These are phyloP conservation scores for Mucor irregularis DNA, from an alignment of 371 early-diverging fungal species.

Conservation along the genomic window DNA sequence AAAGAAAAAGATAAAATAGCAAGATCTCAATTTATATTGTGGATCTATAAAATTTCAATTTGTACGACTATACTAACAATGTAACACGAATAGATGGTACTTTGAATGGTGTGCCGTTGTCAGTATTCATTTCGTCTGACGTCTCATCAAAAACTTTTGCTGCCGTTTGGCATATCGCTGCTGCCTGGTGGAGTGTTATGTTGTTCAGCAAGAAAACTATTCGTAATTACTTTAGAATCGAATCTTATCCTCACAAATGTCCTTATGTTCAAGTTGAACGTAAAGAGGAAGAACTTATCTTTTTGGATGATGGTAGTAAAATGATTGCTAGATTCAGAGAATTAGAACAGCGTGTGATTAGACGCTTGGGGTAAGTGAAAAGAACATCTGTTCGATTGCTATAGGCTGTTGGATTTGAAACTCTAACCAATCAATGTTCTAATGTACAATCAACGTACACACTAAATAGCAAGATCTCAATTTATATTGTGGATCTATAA, in stretches of 20 bases:
- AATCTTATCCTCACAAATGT: slow-evolving; percentile 46
- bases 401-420: neutral
- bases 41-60: no score
- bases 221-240: slow-evolving; percentile 65
- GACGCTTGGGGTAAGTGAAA: slow-evolving; percentile 14
- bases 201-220: slow-evolving; percentile 40
- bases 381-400: neutral
- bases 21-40: no score
- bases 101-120: slow-evolving; percentile 31
- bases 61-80: slow-evolving; percentile 6
- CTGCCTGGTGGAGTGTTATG: slow-evolving; percentile 60
- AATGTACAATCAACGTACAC: no score
- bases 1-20: neutral
- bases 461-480: no score
- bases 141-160: slow-evolving; percentile 60
- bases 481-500: neutral
- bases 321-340: slow-evolving; percentile 33
- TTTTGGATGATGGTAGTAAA: slow-evolving; percentile 51
- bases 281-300: slow-evolving; percentile 49
- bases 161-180: slow-evolving; percentile 66
- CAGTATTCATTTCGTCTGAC: slow-evolving; percentile 54
- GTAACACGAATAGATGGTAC: slow-evolving; percentile 38
- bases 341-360: slow-evolving; percentile 22
- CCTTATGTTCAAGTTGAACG: slow-evolving; percentile 65
- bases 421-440: no score